These are phyloP conservation scores for Penicillium lagena DNA, from an alignment of 495 filamentous ascomycete genomes.

Conservation along the genomic window DNA sequence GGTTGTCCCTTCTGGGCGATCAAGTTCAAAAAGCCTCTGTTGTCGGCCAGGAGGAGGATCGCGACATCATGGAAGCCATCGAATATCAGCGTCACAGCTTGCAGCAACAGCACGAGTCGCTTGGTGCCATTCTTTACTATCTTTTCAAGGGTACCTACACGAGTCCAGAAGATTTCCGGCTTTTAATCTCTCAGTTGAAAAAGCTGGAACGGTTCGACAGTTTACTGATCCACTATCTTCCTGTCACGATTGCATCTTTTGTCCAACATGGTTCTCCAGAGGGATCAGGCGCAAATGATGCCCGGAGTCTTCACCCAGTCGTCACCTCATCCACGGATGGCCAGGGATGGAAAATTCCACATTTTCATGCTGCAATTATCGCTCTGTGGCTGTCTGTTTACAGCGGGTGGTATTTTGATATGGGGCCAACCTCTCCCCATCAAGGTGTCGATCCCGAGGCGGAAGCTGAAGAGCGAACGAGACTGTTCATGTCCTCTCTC, in stretches of 20 bases:
- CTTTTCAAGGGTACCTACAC: slow-evolving; percentile 70
- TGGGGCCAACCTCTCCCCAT: slow-evolving; percentile 45
- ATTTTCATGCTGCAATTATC: slow-evolving; percentile 67
- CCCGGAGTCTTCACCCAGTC: slow-evolving; percentile 59
- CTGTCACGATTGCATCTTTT: slow-evolving; percentile 66
- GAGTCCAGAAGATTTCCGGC: slow-evolving; percentile 61
- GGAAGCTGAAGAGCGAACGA: slow-evolving; percentile 62
- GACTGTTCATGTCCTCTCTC: slow-evolving; percentile 67
- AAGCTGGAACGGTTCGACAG: slow-evolving; percentile 67
- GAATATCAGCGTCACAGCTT: slow-evolving; percentile 68
- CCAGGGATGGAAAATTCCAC: slow-evolving; percentile 59
- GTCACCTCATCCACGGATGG: slow-evolving; percentile 58
- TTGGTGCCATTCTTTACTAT: slow-evolving; percentile 69
- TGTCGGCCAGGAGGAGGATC: slow-evolving; percentile 52
- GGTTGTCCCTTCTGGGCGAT: slow-evolving; percentile 65
- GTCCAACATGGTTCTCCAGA: slow-evolving; percentile 69
- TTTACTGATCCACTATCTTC: slow-evolving; percentile 69
- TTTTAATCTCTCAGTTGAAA: slow-evolving; percentile 58
- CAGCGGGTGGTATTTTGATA: slow-evolving; percentile 79
- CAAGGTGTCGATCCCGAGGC: slow-evolving; percentile 51
- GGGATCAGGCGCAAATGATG: slow-evolving; percentile 49
- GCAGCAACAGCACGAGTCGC: slow-evolving; percentile 77
- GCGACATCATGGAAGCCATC: slow-evolving; percentile 60
- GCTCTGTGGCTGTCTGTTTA: slow-evolving; percentile 89
- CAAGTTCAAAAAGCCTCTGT: slow-evolving; percentile 63